Base-by-base conservation (phyloP, 805 yeast genomes). In the Blastobotrys peoriensis region DNA sequence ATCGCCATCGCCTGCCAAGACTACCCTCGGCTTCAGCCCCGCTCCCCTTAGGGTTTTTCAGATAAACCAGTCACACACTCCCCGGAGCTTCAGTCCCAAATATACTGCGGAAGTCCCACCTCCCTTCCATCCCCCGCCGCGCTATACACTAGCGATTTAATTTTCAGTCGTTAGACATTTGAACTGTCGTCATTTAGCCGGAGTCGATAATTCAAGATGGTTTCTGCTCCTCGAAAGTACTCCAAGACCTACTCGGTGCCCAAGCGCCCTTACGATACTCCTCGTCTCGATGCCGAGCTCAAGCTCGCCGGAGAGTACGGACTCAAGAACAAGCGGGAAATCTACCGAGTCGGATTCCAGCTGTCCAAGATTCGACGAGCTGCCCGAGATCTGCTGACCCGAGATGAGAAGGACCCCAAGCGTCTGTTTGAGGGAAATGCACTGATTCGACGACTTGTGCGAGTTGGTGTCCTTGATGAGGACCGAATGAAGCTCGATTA, bases 401-500 rank as follows among this genome's bases (percentile, higher is more conserved):
- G 96, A 81, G 98, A 93, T 69, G 98, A 93, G 81, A 93, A 93
- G 83, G 98, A 93, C 77, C 97, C 96, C 83, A 93, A 89, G 87
- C 88, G 98, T 81, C 84, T 93, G 69, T 93, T 93, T 81, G 98
- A 93, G 79, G 98, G 98, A 86, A 93, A 93, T 73, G 98, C 98
- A 70, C 87, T 93, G 73, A 93, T 93, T 77, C 89, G 98, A 83
- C 88, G 98, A 83, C 83, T 93, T 70, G 98, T 93, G 58, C 86
- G 98, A 80, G 80, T 88, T 61, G 98, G 98, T 86, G 96, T 93
- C 70, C 83, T 93, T 71, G 77, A 95, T 60, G 98, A 93, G 79
- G 98, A 93, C 81, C 91, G 85, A 79, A 89, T 89, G 96, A 93
- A 93, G 81, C 88, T 93, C 76, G 98, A 93, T 93, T 93, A 93